These are phyloP conservation scores for Microbotryomycetes sp. DNA, from an alignment of 1,284 basidiomycete species.

Conservation along the genomic window DNA sequence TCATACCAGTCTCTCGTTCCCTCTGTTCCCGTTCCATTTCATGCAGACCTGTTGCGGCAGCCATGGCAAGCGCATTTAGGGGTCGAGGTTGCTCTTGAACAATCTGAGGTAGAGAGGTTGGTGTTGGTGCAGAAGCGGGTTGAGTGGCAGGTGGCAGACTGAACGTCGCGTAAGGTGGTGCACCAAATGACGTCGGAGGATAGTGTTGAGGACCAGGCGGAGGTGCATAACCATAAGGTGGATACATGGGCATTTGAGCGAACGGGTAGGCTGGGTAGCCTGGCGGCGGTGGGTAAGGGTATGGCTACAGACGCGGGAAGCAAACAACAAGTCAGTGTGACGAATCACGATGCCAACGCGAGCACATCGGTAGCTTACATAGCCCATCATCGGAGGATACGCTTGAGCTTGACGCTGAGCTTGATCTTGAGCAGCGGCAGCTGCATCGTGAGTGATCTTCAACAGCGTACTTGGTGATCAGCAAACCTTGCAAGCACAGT, in stretches of 20 bases:
- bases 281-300: constrained; percentile 29
- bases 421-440: background rate
- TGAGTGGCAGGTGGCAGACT: background rate
- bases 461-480: constrained; percentile 2
- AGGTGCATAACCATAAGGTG: constrained; percentile 22
- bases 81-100: constrained; percentile 14
- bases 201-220: constrained; percentile 16
- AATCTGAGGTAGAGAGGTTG: background rate
- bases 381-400: constrained; percentile 29
- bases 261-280: constrained; percentile 33
- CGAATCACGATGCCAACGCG: background rate
- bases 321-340: no score
- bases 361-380: constrained; percentile 10
- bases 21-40: constrained; percentile 31
- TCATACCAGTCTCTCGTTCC: background rate
- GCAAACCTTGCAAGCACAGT: constrained; percentile 1
- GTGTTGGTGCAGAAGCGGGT: background rate
- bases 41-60: constrained; percentile 29
- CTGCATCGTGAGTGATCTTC: background rate
- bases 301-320: no score
- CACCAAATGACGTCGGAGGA: constrained; percentile 3
- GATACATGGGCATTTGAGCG: constrained; percentile 28
- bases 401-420: constrained; percentile 12
- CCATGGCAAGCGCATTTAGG: constrained; percentile 28
- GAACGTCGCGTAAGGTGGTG: background rate